Conservation (phyloP, 441 rosid genomes). For the Kokia cookei region DNA sequence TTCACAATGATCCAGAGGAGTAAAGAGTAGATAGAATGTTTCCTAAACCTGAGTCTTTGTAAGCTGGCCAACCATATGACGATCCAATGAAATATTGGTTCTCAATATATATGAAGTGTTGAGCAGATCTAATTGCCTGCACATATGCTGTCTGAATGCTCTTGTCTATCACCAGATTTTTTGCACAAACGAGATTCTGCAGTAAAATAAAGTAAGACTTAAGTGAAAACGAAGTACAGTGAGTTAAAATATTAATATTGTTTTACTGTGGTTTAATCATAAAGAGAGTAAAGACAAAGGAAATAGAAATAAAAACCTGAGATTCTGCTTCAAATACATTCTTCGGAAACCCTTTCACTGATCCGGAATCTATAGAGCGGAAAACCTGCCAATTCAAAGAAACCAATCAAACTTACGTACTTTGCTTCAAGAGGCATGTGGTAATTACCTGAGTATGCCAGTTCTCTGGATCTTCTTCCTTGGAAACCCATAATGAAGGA, state of each 20-base stretch:
- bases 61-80: slow-evolving; percentile 73
- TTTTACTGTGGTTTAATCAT: neutral
- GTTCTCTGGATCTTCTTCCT: slow-evolving; percentile 49
- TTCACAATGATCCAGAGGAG: neutral
- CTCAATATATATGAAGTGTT: slow-evolving; percentile 78
- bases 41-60: slow-evolving; percentile 67
- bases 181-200: slow-evolving; percentile 86
- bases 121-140: slow-evolving; percentile 84
- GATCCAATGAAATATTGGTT: slow-evolving; percentile 90
- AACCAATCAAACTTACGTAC: neutral
- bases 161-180: slow-evolving; percentile 73
- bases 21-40: slow-evolving; percentile 7
- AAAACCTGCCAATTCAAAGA: slow-evolving; percentile 47
- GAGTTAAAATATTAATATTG: neutral
- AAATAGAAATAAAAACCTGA: slow-evolving; percentile 31
- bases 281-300: neutral
- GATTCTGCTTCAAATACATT: slow-evolving; percentile 43
- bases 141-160: slow-evolving; percentile 88
- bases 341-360: slow-evolving; percentile 83
- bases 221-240: neutral
- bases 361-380: slow-evolving; percentile 87
- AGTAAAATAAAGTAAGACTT: neutral
- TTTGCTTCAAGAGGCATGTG: slow-evolving; percentile 3
- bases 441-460: slow-evolving; percentile 73
- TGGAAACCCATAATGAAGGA: slow-evolving; percentile 46